phyloP scores from a whole-genome alignment of 495 filamentous ascomycete genomes.

The Pseudotulostoma volvatum region DNA sequence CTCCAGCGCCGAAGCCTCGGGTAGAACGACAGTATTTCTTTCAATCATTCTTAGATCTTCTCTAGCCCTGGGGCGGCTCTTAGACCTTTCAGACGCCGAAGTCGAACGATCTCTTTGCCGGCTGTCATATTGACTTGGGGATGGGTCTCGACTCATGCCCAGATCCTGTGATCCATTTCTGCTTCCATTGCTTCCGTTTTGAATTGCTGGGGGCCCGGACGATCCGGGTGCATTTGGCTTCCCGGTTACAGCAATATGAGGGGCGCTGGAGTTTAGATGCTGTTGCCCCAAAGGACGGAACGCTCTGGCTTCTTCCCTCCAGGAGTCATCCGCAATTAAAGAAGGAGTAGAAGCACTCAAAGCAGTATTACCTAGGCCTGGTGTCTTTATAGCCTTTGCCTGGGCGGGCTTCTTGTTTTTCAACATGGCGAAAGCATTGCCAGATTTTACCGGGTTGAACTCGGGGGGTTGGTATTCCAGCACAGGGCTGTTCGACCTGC shows the following conservation, averaged over 20 bases:
- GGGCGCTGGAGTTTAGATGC: constrained; percentile 27
- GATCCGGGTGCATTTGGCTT: constrained; percentile 17
- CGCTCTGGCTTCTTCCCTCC: constrained; percentile 30
- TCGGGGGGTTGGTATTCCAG: constrained; percentile 30
- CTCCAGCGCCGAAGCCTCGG: background rate
- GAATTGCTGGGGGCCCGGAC: constrained; percentile 16
- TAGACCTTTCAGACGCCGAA: constrained; percentile 40
- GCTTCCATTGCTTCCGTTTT: constrained; percentile 17
- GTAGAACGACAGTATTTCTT: constrained; percentile 13
- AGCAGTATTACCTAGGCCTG: constrained; percentile 41
- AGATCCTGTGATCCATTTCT: constrained; percentile 26
- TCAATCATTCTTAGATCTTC: constrained; percentile 30
- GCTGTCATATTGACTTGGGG: constrained; percentile 19
- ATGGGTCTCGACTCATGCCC: constrained; percentile 23
- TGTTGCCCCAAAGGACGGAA: constrained; percentile 20
- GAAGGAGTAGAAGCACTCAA: constrained; percentile 38
- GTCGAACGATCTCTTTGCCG: constrained; percentile 42
- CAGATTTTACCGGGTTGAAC: constrained; percentile 20
- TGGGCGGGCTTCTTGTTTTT: constrained; percentile 37
- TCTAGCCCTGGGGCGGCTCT: constrained; percentile 35
- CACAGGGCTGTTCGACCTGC: constrained; percentile 35
- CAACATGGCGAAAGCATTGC: constrained; percentile 51
- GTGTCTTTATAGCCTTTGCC: constrained; percentile 53
- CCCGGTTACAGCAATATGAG: constrained; percentile 19
- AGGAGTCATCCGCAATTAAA: constrained; percentile 23